phyloP scores from a whole-genome alignment of 345 rosid species.

The Citropsis articulata region DNA sequence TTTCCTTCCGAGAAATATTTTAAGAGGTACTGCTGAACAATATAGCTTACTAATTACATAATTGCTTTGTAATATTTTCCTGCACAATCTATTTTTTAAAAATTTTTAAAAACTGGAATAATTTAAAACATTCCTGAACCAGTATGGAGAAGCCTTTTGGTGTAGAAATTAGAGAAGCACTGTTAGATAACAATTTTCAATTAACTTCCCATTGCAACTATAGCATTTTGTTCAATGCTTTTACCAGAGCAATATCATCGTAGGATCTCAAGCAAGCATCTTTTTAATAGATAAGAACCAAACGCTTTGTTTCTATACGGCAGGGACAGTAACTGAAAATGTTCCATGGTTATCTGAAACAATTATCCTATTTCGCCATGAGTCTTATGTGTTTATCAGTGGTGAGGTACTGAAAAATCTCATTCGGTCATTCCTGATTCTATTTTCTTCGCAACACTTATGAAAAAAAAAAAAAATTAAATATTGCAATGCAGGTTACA shows the following conservation, averaged over 20 bases:
- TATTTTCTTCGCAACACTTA: background rate
- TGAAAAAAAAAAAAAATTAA: background rate
- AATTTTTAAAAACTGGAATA: background rate
- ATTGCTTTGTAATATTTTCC: background rate
- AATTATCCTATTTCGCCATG: background rate
- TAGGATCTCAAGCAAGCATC: background rate
- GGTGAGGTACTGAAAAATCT: background rate
- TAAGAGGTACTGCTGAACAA: background rate
- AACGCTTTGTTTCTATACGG: background rate
- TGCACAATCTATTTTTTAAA: background rate
- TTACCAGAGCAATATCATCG: background rate
- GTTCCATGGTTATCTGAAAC: background rate
- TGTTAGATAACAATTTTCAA: background rate
- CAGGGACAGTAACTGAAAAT: background rate
- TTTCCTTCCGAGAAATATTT: background rate
- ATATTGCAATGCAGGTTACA: conserved; percentile 42
- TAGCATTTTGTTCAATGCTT: background rate
- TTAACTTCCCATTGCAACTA: background rate
- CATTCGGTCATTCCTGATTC: background rate
- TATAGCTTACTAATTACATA: background rate
- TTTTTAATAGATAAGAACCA: background rate
- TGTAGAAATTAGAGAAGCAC: background rate
- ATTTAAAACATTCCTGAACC: background rate
- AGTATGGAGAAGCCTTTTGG: background rate
- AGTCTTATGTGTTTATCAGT: background rate